phyloP scores from a whole-genome alignment of 2,329 filamentous ascomycete species.

The Trichothecium sympodiale region DNA sequence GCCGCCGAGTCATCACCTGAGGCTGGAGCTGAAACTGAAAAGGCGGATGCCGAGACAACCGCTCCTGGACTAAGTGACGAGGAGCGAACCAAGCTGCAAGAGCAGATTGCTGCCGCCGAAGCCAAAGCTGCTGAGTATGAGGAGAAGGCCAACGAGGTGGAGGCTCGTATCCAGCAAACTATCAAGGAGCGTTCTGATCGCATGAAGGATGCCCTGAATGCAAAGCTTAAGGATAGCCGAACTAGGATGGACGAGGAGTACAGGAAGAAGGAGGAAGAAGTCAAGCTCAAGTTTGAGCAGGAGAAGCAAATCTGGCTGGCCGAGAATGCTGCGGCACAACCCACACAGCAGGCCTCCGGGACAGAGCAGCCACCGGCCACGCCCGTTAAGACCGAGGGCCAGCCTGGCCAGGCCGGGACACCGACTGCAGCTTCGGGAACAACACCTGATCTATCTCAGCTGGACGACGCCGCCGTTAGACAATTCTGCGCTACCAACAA shows the following conservation, averaged over 20 bases:
- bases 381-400: constrained; percentile 25
- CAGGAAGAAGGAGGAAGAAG: constrained; percentile 51
- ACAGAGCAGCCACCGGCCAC: constrained; percentile 18
- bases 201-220: constrained; percentile 57
- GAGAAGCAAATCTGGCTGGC: constrained; percentile 52
- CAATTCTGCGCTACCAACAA: constrained; percentile 45
- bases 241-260: constrained; percentile 59
- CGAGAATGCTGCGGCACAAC: constrained; percentile 27
- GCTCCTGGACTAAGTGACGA: constrained; percentile 35
- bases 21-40: constrained; percentile 2
- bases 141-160: constrained; percentile 50
- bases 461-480: constrained; percentile 45
- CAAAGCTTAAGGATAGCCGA: constrained; percentile 55
- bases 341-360: constrained; percentile 8
- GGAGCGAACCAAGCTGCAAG: constrained; percentile 50
- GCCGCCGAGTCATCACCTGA: constrained; percentile 8
- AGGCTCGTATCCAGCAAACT: constrained; percentile 47
- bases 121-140: constrained; percentile 54
- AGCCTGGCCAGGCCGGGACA: constrained; percentile 10
- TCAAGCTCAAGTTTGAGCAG: constrained; percentile 48
- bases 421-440: constrained; percentile 9
- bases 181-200: constrained; percentile 56
- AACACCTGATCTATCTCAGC: constrained; percentile 29
- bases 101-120: constrained; percentile 49
- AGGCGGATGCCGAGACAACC: constrained; percentile 6